Base-by-base conservation (phyloP, 768 basidiomycete genomes). In the Mycena amicta region DNA sequence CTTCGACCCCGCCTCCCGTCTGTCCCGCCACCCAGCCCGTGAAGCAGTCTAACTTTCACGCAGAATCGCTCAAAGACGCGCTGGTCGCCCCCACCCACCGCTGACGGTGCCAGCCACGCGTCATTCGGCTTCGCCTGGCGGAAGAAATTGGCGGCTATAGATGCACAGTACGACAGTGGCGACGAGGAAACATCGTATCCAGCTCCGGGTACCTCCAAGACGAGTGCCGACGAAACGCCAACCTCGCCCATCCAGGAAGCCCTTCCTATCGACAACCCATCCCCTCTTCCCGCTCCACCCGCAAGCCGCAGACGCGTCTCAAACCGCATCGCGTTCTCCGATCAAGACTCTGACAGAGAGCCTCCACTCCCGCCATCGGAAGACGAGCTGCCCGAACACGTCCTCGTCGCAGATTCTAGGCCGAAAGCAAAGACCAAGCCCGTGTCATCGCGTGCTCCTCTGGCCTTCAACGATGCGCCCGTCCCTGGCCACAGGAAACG, bases 351-450 rank as follows among this genome's bases (percentile, higher is more conserved):
- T 22, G 47, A 25, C 47, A 13, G 59, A 52, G 4, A 41, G 50
- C 43, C n/a, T 50, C 62, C 1, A 60, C 62, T 2, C 62, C 55
- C 56, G 12, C 60, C 59, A 16, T 63, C 62, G 3, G 62, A 64
- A 22, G 59, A 60, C 12, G 59, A 64, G 12, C 43, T 60, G 55
- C 59, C 59, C 30, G 49, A 50, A 1, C 59, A 31, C 3, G 27
- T 60, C 2, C 28, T 37, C 18, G 29, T 33, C 16, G n/a, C n/a
- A n/a, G n/a, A 4, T 20, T 40, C 56, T 26, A 57, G 49, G 18
- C 50, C 53, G 43, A 60, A 57, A 29, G 51, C 49, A 29, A 64
- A 60, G 45, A 45, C 52, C 47, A 60, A 57, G 50, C 55, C 52
- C 31, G 15, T 28, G 30, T 28, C 51, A 20, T 63, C 61, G 16